phyloP scores from a whole-genome alignment of 345 rosid genomes.

The Syzygium aqueum region DNA sequence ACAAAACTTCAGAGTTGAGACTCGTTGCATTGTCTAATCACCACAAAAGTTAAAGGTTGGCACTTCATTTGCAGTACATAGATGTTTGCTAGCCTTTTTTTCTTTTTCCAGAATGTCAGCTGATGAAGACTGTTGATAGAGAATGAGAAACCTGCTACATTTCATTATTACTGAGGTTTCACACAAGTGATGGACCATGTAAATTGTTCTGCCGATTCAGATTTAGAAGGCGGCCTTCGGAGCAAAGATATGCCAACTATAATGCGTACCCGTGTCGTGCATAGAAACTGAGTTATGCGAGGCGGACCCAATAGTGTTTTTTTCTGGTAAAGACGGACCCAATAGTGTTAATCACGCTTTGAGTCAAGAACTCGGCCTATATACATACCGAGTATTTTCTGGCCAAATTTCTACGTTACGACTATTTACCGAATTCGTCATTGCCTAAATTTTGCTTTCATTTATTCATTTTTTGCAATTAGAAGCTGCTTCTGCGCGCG shows the following conservation, averaged over 20 bases:
- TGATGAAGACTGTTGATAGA: background rate
- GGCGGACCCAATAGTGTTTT: background rate
- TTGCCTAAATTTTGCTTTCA: background rate
- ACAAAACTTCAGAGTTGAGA: background rate
- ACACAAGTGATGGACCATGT: accelerated
- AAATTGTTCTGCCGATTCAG: background rate
- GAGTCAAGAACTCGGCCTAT: background rate
- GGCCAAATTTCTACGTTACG: background rate
- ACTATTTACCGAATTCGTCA: background rate
- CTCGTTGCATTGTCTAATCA: background rate
- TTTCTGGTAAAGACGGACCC: background rate
- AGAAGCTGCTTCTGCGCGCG: background rate
- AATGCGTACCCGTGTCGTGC: background rate
- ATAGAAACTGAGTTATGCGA: background rate
- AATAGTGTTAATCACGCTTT: background rate
- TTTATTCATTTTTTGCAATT: background rate
- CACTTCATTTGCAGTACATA: background rate
- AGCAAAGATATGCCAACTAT: background rate
- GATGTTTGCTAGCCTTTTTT: accelerated
- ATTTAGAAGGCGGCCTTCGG: too few species aligned
- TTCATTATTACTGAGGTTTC: background rate
- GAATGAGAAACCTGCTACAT: background rate
- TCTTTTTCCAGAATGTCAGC: background rate
- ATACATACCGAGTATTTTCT: background rate
- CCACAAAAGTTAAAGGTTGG: background rate